Evolutionary conservation across 441 rosid genomes (phyloP).

Genomic region (Populus hybrid): DNA sequence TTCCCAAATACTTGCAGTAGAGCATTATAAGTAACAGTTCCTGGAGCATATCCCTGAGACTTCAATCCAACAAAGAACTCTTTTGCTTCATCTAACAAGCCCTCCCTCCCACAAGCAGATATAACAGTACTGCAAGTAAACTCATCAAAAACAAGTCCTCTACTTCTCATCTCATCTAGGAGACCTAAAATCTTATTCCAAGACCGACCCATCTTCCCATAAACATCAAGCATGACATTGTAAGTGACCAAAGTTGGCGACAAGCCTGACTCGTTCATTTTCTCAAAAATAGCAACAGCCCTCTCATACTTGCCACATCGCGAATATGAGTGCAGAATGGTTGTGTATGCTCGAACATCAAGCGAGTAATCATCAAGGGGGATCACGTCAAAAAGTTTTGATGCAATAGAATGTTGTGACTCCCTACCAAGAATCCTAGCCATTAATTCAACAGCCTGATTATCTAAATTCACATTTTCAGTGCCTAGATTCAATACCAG

Average conservation of each 20-base stretch:
- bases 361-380: conserved; percentile 51
- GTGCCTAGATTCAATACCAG: conserved; percentile 28
- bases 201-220: conserved; percentile 84
- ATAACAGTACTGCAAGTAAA: conserved; percentile 93
- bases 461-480: conserved; percentile 42
- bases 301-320: conserved; percentile 52
- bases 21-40: conserved; percentile 79
- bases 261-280: conserved; percentile 61
- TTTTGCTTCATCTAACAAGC: conserved; percentile 71
- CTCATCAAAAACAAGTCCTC: conserved; percentile 63
- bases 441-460: conserved; percentile 52
- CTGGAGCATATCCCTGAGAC: conserved; percentile 64
- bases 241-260: conserved; percentile 81
- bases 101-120: conserved; percentile 89
- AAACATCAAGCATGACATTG: conserved; percentile 89
- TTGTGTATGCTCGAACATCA: conserved; percentile 75
- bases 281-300: conserved; percentile 63
- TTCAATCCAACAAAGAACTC: conserved; percentile 59
- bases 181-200: conserved; percentile 57
- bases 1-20: conserved; percentile 77
- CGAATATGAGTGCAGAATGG: conserved; percentile 62
- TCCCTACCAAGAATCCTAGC: conserved; percentile 79
- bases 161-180: conserved; percentile 63
- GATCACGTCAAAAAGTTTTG: conserved; percentile 67
- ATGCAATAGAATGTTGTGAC: conserved; percentile 63